Base-by-base conservation (phyloP, 129 eudicot genomes). In the Escallonia herrerae region DNA sequence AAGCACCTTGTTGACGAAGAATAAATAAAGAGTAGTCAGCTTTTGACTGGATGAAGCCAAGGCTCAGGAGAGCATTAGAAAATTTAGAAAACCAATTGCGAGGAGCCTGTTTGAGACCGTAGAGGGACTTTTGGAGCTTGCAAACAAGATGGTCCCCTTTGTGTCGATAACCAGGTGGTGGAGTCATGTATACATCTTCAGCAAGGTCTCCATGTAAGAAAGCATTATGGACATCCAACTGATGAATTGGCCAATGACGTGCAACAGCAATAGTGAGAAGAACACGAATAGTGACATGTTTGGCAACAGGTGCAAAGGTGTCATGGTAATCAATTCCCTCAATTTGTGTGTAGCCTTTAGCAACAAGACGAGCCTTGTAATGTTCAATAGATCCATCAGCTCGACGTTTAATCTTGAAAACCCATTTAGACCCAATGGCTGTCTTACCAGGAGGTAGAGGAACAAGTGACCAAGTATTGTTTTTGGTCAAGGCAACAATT, bases 141-240 rank as follows among this genome's bases (percentile, higher is more conserved):
- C 65, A 61, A 3, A 61, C 12, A 3, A n/a, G 15, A 2, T 55
- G n/a, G 3, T 3, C 38, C 49, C 37, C 39, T 12, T 0, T 4
- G 4, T 14, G 49, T 13, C 42, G 5, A 37, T 5, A 38, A 57
- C 62, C 62, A 22, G 62, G 12, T 43, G 0, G 39, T 14, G 44
- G 44, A 12, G 5, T 3, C 52, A 61, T 43, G 12, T 61, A 61
- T 2, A 61, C 8, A 9, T 61, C 49, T 11, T 43, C 65, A 2
- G 45, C 45, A 3, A 58, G 58, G 10, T 70, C 75, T 10, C 68
- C 56, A 58, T 68, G 73, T 4, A 68, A 65, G 43, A 70, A 60
- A 0, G 61, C 62, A 47, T 51, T 52, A 10, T 51, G n/a, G 15
- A 67, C 54, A 15, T 59, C 74, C 2, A 22, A 69, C 5, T 69